These are phyloP conservation scores for Suillus hirtellus DNA, from an alignment of 768 basidiomycete species.

Conservation along the genomic window DNA sequence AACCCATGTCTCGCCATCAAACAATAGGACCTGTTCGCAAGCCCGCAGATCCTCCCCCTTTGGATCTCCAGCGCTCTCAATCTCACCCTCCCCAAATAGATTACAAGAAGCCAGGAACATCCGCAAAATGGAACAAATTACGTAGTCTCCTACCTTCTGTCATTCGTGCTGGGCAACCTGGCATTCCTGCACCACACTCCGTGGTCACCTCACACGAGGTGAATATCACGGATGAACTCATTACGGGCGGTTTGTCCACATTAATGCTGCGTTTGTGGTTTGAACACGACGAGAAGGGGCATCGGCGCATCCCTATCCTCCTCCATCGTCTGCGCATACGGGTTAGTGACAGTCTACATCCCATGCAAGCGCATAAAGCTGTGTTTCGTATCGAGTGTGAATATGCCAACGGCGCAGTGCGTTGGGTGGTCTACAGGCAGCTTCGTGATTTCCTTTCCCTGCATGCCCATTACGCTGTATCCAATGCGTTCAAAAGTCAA, in stretches of 20 bases:
- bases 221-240: conserved; percentile 81
- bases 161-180: conserved; percentile 31
- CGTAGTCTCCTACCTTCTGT: conserved; percentile 66
- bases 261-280: conserved; percentile 83
- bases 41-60: conserved; percentile 10
- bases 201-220: conserved; percentile 54
- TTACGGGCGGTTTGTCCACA: conserved; percentile 75
- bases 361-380: conserved; percentile 71
- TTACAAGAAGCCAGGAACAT: conserved; percentile 22
- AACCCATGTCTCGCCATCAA: conserved; percentile 17
- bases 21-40: conserved; percentile 9
- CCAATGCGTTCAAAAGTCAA: conserved; percentile 75
- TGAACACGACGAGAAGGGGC: conserved; percentile 83
- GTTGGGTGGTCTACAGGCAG: conserved; percentile 97
- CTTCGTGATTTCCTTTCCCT: conserved; percentile 89
- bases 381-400: conserved; percentile 94
- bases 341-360: conserved; percentile 84
- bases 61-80: conserved; percentile 23
- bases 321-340: conserved; percentile 82
- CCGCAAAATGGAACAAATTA: conserved; percentile 61
- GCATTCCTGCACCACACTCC: conserved; percentile 42
- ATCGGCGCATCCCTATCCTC: conserved; percentile 75
- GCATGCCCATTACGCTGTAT: conserved; percentile 85
- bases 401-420: conserved; percentile 87
- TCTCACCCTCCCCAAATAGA: conserved; percentile 30